phyloP scores from a whole-genome alignment of 257 asterid species.

The Salvia miltiorrhiza region DNA sequence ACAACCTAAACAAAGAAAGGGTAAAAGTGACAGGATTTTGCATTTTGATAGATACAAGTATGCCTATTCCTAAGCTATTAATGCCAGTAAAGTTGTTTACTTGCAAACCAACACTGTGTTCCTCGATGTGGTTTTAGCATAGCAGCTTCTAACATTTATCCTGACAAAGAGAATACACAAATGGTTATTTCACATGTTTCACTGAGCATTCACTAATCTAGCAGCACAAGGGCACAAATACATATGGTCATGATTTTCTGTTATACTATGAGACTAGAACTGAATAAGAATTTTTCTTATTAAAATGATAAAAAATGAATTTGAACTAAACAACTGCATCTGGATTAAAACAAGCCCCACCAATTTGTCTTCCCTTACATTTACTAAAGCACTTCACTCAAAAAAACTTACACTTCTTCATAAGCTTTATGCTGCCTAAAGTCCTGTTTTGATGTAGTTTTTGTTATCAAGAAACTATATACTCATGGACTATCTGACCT shows the following conservation, averaged over 20 bases:
- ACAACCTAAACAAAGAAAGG: neutral
- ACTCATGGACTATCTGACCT: neutral
- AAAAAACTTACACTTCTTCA: neutral
- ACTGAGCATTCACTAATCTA: neutral
- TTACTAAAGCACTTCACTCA: neutral
- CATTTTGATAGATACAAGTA: neutral
- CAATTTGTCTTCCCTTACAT: neutral
- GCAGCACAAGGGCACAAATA: neutral
- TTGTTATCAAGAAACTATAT: neutral
- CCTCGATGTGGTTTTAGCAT: neutral
- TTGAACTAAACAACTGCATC: neutral
- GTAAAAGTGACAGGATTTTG: neutral
- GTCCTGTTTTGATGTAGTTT: neutral
- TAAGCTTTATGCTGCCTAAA: slow-evolving; percentile 1
- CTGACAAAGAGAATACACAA: neutral
- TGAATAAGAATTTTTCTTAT: neutral
- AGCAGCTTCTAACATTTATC: neutral
- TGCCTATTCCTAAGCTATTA: no score
- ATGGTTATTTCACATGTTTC: neutral
- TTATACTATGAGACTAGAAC: neutral
- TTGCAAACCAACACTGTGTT: neutral
- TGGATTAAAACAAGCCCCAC: neutral
- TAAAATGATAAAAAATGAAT: neutral
- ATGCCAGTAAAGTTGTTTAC: neutral
- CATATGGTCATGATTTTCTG: neutral